These are phyloP conservation scores for Daldinia decipiens DNA, from an alignment of 495 filamentous ascomycete genomes.

Conservation along the genomic window DNA sequence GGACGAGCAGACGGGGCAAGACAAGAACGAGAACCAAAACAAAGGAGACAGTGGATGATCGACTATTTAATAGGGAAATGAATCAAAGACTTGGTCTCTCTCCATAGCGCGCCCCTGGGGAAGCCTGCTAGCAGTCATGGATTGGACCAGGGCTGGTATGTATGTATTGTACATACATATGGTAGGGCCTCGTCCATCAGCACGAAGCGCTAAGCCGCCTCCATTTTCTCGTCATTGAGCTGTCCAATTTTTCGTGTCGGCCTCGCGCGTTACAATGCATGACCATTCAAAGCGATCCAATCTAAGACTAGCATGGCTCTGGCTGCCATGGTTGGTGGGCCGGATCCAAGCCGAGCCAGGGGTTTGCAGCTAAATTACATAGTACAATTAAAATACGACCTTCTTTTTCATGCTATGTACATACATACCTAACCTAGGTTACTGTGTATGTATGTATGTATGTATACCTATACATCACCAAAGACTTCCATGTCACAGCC, in stretches of 20 bases:
- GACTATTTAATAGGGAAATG: constrained; percentile 43
- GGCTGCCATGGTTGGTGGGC: constrained; percentile 35
- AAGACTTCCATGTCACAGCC: constrained; percentile 4
- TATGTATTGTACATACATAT: no score
- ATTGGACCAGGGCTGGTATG: constrained; percentile 18
- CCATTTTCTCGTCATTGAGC: constrained; percentile 37
- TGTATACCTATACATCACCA: constrained; percentile 11
- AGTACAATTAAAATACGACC: constrained; percentile 14
- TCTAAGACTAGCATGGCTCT: constrained; percentile 26
- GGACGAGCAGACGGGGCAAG: constrained; percentile 20
- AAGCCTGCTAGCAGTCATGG: constrained; percentile 35
- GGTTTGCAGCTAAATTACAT: constrained; percentile 33
- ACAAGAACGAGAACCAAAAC: constrained; percentile 35
- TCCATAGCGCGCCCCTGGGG: constrained; percentile 42
- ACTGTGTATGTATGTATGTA: no score
- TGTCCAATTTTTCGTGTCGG: constrained; percentile 45
- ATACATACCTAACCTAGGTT: no score
- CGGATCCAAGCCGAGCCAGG: constrained; percentile 24
- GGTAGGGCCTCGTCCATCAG: constrained; percentile 11
- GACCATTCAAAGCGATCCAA: constrained; percentile 30
- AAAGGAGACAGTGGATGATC: constrained; percentile 35
- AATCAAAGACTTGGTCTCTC: constrained; percentile 38
- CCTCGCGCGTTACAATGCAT: constrained; percentile 42
- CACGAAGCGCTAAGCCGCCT: constrained; percentile 35
- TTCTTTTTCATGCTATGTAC: constrained; percentile 7